phyloP scores from a whole-genome alignment of 768 basidiomycete species.

The Trametes sanguinea region DNA sequence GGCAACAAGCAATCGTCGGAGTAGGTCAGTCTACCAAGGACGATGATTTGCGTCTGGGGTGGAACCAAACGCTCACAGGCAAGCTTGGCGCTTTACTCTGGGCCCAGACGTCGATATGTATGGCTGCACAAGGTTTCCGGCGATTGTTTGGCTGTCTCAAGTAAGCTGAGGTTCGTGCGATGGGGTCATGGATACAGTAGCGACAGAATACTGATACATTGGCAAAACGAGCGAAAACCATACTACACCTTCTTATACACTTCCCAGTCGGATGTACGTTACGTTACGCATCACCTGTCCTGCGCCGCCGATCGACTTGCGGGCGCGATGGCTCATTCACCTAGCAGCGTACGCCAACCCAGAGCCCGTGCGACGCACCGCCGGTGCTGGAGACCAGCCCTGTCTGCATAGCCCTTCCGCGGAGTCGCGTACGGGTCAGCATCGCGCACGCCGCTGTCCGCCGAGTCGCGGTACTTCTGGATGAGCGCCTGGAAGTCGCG shows the following conservation, averaged over 20 bases:
- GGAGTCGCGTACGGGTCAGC: constrained; percentile 1
- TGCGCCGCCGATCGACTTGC: too few relatives aligned
- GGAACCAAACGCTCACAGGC: too few relatives aligned
- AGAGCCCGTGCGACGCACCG: neutral
- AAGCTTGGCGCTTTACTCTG: too few relatives aligned
- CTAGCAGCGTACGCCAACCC: neutral
- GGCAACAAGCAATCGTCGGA: too few relatives aligned
- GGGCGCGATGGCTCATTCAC: neutral
- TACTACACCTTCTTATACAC: neutral
- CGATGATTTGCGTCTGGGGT: too few relatives aligned
- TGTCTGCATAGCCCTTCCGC: neutral
- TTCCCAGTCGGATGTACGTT: neutral
- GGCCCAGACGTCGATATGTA: too few relatives aligned
- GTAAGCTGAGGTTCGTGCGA: neutral
- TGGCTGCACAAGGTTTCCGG: too few relatives aligned
- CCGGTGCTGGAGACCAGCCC: neutral
- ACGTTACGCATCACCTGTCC: too few relatives aligned
- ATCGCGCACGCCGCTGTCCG: constrained; percentile 10
- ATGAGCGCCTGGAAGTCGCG: constrained; percentile 23
- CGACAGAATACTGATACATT: neutral
- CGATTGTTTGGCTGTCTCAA: too few relatives aligned
- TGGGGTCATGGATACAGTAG: neutral
- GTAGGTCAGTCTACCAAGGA: too few relatives aligned
- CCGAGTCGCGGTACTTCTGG: constrained; percentile 21
- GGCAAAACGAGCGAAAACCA: neutral